A percentile compares a stretch with the other conserved stretches of the same genome.
Evolutionary conservation across 352 stramenopile genomes (phyloP).

Genomic region (Globisporangium cystogenes): DNA sequence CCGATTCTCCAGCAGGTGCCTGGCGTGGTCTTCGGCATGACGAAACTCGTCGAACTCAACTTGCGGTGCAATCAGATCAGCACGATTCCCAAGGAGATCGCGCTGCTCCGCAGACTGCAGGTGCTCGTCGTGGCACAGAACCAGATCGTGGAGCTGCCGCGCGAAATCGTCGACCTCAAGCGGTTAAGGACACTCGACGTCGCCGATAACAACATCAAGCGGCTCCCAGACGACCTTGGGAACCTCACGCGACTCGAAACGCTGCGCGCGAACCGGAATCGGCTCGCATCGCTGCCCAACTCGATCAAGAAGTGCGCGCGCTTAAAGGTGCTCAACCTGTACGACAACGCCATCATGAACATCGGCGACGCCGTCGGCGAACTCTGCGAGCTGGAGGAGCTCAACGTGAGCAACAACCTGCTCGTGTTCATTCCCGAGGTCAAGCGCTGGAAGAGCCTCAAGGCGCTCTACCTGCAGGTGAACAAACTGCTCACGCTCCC

Average conservation of each 20-base stretch:
- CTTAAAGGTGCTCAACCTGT: conserved; percentile 63
- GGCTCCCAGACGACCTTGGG: conserved; percentile 42
- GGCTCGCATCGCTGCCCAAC: conserved; percentile 37
- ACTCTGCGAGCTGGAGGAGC: conserved; percentile 53
- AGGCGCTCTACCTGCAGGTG: conserved; percentile 47
- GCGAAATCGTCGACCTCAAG: conserved; percentile 36
- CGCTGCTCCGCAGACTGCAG: conserved; percentile 31
- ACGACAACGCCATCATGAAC: conserved; percentile 65
- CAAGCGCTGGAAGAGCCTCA: conserved; percentile 48
- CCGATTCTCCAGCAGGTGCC: conserved; percentile 43
- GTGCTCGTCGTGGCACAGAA: conserved; percentile 61
- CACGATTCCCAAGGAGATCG: conserved; percentile 51
- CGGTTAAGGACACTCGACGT: conserved; percentile 46
- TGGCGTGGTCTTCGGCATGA: conserved; percentile 52
- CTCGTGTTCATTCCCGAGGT: conserved; percentile 33
- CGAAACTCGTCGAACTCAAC: conserved; percentile 52
- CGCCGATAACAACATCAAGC: conserved; percentile 48
- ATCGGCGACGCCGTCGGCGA: conserved; percentile 41
- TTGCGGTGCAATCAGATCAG: conserved; percentile 63
- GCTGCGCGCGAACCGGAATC: conserved; percentile 50
- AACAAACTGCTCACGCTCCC: conserved; percentile 46
- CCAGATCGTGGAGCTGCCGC: conserved; percentile 42
- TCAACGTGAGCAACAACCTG: conserved; percentile 69
- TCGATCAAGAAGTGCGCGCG: conserved; percentile 41
- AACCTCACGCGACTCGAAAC: conserved; percentile 44